Conservation (phyloP, 768 basidiomycete genomes). For the Erythrobasidium yunnanense region DNA sequence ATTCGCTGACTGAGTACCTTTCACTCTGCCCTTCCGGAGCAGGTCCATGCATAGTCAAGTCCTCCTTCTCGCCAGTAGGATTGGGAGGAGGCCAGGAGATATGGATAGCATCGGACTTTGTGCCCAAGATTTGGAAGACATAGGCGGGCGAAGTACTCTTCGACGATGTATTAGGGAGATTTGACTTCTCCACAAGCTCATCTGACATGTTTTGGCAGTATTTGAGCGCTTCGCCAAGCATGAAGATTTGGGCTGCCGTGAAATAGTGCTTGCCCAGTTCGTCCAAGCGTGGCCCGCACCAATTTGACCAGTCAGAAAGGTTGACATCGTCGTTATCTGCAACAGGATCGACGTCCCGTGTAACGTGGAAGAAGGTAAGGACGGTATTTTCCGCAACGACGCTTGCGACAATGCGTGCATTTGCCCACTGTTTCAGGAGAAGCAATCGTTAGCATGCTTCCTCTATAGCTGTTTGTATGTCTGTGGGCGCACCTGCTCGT, state of each 20-base stretch:
- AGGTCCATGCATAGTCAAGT: neutral
- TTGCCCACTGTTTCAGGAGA: constrained; percentile 11
- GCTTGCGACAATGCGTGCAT: neutral
- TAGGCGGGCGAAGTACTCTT: constrained; percentile 24
- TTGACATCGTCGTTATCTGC: constrained; percentile 28
- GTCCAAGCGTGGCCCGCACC: constrained; percentile 23
- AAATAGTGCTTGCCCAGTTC: constrained; percentile 16
- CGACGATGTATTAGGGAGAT: neutral
- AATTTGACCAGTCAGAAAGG: constrained; percentile 31
- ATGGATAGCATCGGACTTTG: constrained; percentile 23
- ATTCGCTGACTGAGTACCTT: constrained; percentile 29
- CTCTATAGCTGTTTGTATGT: neutral
- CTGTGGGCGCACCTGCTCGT: constrained; percentile 13
- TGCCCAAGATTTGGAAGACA: constrained; percentile 37
- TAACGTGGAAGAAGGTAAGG: constrained; percentile 36
- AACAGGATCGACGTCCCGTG: constrained; percentile 27
- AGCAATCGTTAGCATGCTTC: constrained; percentile 16
- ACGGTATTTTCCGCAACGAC: constrained; percentile 30
- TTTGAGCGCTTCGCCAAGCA: constrained; percentile 27
- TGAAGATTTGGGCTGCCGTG: constrained; percentile 12
- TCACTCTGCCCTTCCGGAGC: neutral
- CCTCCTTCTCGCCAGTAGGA: neutral
- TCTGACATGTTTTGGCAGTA: constrained; percentile 10
- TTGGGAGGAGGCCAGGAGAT: constrained; percentile 19
- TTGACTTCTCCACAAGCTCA: neutral